phyloP scores from a whole-genome alignment of 495 filamentous ascomycete genomes.

The Tuber umbilicatum region DNA sequence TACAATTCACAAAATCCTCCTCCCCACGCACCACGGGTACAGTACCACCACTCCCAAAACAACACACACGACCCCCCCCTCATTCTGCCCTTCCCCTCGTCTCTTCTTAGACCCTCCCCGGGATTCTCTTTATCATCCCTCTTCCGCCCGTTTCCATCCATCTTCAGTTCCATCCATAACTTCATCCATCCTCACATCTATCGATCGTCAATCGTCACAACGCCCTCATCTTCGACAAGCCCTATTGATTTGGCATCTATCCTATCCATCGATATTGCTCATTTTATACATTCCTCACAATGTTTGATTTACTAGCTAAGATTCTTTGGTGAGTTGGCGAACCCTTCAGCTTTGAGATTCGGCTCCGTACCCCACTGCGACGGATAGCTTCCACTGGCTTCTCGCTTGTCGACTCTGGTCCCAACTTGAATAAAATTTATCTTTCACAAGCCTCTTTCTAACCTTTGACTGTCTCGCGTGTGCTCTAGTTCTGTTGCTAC shows the following conservation, averaged over 20 bases:
- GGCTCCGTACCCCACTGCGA: neutral
- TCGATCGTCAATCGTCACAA: constrained; percentile 8
- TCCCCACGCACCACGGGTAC: constrained; percentile 12
- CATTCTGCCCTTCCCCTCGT: constrained; percentile 11
- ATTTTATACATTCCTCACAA: constrained; percentile 42
- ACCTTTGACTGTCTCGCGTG: constrained; percentile 13
- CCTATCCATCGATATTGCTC: constrained; percentile 8
- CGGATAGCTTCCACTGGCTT: constrained; percentile 4
- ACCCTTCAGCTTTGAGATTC: constrained; percentile 14
- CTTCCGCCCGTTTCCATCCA: constrained; percentile 9
- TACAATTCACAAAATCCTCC: constrained; percentile 11
- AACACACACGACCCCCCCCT: constrained; percentile 15
- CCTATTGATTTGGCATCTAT: constrained; percentile 16
- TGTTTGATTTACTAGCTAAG: constrained; percentile 78
- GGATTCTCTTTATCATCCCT: constrained; percentile 20
- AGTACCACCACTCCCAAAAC: constrained; percentile 20
- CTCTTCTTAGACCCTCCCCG: neutral
- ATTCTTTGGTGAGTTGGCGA: constrained; percentile 62
- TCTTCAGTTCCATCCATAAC: constrained; percentile 22
- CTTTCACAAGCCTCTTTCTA: constrained; percentile 19
- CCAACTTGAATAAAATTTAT: constrained; percentile 6
- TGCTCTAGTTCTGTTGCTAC: constrained; percentile 68
- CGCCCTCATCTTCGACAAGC: constrained; percentile 7
- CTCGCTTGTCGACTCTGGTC: neutral
- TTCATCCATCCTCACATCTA: constrained; percentile 18